Base-by-base conservation (phyloP, 2,329 filamentous ascomycete species). In the Xylaria digitata region DNA sequence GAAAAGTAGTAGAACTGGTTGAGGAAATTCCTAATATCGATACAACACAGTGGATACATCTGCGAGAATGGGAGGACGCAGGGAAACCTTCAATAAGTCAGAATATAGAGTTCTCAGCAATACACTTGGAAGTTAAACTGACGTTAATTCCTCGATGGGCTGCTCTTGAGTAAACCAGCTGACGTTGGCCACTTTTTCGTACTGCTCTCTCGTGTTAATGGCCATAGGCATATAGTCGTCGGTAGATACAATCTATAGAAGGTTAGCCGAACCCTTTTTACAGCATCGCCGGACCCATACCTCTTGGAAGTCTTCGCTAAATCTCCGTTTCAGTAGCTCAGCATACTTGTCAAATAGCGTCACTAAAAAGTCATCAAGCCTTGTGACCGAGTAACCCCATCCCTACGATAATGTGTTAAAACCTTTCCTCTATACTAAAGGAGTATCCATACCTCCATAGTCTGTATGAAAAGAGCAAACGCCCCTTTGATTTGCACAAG, bases 181-280 rank as follows among this genome's bases (percentile, higher is more conserved):
- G 67, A 98, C 94, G 68, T 94, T 96, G 70, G 97, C 88, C 42
- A 99, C 95, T 75, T 97, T 97, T 74, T 96, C 93, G 76, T 97
- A 98, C 75, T 98, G 94, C 74, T 97, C 94, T 17, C 86, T 81
- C 21, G 91, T 94, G 74, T 94, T 93, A 78, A 98, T 97, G 1
- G 93, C 92, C 96, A 99, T 98, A 2, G 96, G 96, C 95, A 99
- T 99, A 80, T 99, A 99, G 79, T 99, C 96, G 78, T 99, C 96
- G 0, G 93, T 97, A n/a, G 92, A 89, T 17, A 90, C 88, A 73
- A 90, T 90, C 86, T 89, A 63, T 3, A 30, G n/a, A 57, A 32
- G 32, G 61, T 76, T 43, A 73, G 63, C 45, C 54, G 42, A 61
- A n/a, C 56, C 23, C 57, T 9, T 52, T 15, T 13, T 3, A 23